A percentile compares a stretch with the other conserved stretches of the same genome.
Conservation (phyloP, 345 rosid species). For the Angophora floribunda region DNA sequence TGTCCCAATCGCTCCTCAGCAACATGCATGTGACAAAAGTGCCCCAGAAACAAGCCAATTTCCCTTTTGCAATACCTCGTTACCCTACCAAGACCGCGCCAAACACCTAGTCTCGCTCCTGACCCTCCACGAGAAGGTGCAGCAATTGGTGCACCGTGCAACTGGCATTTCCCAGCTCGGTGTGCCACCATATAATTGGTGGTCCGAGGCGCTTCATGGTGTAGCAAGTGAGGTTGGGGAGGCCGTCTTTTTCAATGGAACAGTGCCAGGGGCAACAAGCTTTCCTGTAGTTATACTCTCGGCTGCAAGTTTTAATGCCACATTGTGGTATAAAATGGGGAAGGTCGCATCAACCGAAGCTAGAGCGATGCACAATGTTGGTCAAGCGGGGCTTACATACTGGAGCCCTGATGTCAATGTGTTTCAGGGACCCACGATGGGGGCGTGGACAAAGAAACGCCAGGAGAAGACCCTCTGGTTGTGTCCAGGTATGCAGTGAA, state of each 20-base stretch:
- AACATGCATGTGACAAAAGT: conserved; percentile 30
- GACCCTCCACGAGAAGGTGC: conserved; percentile 17
- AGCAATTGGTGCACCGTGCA: conserved; percentile 12
- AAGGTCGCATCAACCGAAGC: conserved; percentile 38
- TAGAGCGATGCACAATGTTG: conserved; percentile 34
- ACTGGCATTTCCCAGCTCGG: conserved; percentile 12
- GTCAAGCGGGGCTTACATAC: conserved; percentile 25
- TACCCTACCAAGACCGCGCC: conserved; percentile 15
- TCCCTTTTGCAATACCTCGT: conserved; percentile 12
- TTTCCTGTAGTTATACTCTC: conserved; percentile 27
- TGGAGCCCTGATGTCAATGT: conserved; percentile 59
- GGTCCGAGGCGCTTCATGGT: conserved; percentile 40
- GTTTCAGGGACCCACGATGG: conserved; percentile 44
- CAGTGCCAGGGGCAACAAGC: conserved; percentile 24
- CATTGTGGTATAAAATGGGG: conserved; percentile 24
- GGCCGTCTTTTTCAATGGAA: conserved; percentile 14
- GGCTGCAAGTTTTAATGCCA: conserved; percentile 19
- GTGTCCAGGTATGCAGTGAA: conserved; percentile 29
- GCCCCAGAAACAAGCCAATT: conserved; percentile 15
- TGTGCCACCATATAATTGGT: conserved; percentile 24
- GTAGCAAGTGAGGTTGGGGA: conserved; percentile 18
- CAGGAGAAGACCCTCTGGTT: conserved; percentile 43
- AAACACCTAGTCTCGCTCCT: conserved; percentile 17
- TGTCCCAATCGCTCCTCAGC: conserved; percentile 7
- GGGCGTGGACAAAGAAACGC: conserved; percentile 49